phyloP scores from a whole-genome alignment of 2,329 filamentous ascomycete genomes.

The Phialocephala subalpina region DNA sequence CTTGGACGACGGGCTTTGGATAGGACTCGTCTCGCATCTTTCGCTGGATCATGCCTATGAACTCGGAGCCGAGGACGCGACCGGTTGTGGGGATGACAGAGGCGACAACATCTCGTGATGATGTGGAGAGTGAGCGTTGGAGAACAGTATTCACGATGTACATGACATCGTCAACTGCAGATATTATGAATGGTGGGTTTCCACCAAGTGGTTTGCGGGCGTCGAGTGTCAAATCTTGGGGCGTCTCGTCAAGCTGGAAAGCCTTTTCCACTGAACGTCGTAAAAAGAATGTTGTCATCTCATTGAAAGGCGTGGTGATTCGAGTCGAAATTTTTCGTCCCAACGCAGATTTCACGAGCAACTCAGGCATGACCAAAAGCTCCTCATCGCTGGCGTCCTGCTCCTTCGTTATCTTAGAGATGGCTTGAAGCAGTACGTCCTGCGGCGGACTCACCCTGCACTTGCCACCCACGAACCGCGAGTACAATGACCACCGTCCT shows the following conservation, averaged over 20 bases:
- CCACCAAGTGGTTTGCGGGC: constrained; percentile 74
- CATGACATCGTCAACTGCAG: constrained; percentile 98
- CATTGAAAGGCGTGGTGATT: constrained; percentile 83
- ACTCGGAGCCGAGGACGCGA: constrained; percentile 85
- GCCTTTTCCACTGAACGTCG: constrained; percentile 95
- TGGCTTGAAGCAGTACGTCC: constrained; percentile 36
- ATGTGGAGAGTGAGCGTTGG: constrained; percentile 85
- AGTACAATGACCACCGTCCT: constrained; percentile 90
- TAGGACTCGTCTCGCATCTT: constrained; percentile 98
- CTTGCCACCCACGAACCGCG: constrained; percentile 86
- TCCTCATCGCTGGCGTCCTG: constrained; percentile 59
- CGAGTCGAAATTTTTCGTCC: constrained; percentile 79
- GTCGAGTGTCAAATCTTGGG: constrained; percentile 79
- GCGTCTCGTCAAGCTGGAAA: constrained; percentile 93
- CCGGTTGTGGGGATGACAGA: constrained; percentile 81
- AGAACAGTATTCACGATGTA: constrained; percentile 96
- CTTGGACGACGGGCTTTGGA: constrained; percentile 79
- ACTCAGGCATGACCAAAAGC: constrained; percentile 71
- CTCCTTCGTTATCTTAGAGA: constrained; percentile 54
- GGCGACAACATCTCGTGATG: constrained; percentile 79
- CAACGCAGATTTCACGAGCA: constrained; percentile 82
- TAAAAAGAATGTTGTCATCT: constrained; percentile 96
- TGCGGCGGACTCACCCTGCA: constrained; percentile 68
- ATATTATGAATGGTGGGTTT: constrained; percentile 90
- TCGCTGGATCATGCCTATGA: constrained; percentile 95